phyloP scores from a whole-genome alignment of 2,329 filamentous ascomycete species.

The Zymoseptoria brevis region DNA sequence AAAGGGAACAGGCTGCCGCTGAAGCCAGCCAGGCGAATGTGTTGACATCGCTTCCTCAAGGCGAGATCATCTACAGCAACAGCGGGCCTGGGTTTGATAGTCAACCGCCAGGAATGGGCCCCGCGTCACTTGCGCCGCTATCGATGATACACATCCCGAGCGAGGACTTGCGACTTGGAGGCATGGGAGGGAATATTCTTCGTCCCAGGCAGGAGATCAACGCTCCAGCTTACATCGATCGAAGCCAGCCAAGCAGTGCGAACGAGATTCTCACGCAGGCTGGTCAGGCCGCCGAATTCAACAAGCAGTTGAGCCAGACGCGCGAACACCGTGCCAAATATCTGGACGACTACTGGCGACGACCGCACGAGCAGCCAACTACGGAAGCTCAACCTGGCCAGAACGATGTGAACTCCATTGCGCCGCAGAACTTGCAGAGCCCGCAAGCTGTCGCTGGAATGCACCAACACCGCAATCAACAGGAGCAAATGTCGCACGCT shows the following conservation, averaged over 20 bases:
- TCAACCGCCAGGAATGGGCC: conserved; percentile 48
- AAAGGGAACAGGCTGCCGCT: conserved; percentile 70
- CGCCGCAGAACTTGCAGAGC: conserved; percentile 40
- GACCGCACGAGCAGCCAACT: conserved; percentile 67
- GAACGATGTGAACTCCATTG: conserved; percentile 34
- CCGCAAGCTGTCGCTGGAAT: conserved; percentile 37
- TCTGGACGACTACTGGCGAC: conserved; percentile 71
- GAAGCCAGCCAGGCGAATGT: conserved; percentile 52
- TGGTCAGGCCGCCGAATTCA: conserved; percentile 82
- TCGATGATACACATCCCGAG: conserved; percentile 79
- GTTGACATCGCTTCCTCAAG: conserved; percentile 57
- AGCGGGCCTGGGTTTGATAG: conserved; percentile 37
- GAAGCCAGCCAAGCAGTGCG: conserved; percentile 66
- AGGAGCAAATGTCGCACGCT: conserved; percentile 49
- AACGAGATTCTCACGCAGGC: conserved; percentile 79
- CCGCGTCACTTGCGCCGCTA: conserved; percentile 63
- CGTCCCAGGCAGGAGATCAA: conserved; percentile 84
- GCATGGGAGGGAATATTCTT: conserved; percentile 76
- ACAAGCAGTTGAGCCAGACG: conserved; percentile 72
- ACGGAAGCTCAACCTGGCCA: conserved; percentile 29
- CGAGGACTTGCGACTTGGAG: conserved; percentile 65
- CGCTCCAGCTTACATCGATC: conserved; percentile 80
- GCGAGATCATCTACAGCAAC: conserved; percentile 83
- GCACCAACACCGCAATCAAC: conserved; percentile 53
- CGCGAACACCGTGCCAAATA: conserved; percentile 72